These are phyloP conservation scores for Otatea glauca DNA, from an alignment of 176 grass and related monocot genomes.

Conservation along the genomic window DNA sequence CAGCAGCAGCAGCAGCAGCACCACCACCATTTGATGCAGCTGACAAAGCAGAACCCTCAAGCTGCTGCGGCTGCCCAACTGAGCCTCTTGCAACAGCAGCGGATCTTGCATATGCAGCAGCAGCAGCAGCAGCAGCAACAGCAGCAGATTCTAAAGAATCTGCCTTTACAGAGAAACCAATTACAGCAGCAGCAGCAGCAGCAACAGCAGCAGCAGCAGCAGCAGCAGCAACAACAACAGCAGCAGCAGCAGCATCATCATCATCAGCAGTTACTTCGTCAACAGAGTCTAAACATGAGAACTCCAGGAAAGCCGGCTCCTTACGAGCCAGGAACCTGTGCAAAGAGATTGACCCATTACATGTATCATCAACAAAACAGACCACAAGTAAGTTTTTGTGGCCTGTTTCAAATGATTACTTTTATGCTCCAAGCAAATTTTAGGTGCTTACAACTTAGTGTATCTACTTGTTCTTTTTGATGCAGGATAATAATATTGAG, in stretches of 20 bases:
- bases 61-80: constrained; percentile 75
- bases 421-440: constrained; percentile 26
- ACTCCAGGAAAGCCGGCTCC: constrained; percentile 57
- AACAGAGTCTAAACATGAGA: constrained; percentile 68
- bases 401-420: constrained; percentile 25
- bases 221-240: too few relatives aligned
- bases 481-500: constrained; percentile 98
- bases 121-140: constrained; percentile 61
- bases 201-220: constrained; percentile 58
- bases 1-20: constrained; percentile 46
- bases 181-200: constrained; percentile 75
- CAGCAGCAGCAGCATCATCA: constrained; percentile 58
- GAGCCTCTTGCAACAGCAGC: constrained; percentile 80
- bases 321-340: constrained; percentile 97
- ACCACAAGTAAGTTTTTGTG: constrained; percentile 60
- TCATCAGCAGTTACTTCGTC: constrained; percentile 70
- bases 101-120: constrained; percentile 65
- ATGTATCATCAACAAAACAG: constrained; percentile 98
- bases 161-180: constrained; percentile 68
- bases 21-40: constrained; percentile 68
- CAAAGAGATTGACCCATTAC: constrained; percentile 92
- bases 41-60: constrained; percentile 82
- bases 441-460: constrained; percentile 22
- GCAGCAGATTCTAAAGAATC: constrained; percentile 68
- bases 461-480: constrained; percentile 22